phyloP scores from a whole-genome alignment of 2,329 filamentous ascomycete genomes.

The Zymoseptoria tritici region DNA sequence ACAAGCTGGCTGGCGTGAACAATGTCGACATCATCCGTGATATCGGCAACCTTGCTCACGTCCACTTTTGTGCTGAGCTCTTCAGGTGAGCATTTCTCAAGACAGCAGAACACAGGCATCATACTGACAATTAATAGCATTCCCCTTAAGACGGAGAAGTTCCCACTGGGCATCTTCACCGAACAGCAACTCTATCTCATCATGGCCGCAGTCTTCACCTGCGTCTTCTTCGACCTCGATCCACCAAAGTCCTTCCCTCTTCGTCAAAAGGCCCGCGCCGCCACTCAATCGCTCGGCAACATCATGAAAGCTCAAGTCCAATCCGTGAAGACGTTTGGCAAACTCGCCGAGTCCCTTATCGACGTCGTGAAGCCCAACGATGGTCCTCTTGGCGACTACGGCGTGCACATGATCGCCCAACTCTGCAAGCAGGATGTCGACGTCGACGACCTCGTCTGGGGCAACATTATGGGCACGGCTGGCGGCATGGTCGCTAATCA shows the following conservation, averaged over 20 bases:
- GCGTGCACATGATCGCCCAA: conserved; percentile 48
- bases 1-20: conserved; percentile 38
- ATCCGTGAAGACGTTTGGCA: conserved; percentile 34
- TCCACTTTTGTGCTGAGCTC: conserved; percentile 48
- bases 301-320: conserved; percentile 44
- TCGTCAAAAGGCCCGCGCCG: conserved; percentile 41
- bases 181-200: conserved; percentile 49
- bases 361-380: conserved; percentile 31
- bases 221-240: conserved; percentile 50
- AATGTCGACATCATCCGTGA: conserved; percentile 45
- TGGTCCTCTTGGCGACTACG: conserved; percentile 45
- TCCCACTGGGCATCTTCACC: conserved; percentile 45
- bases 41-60: conserved; percentile 47
- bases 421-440: conserved; percentile 40
- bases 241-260: conserved; percentile 46
- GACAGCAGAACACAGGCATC: neutral
- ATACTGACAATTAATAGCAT: conserved; percentile 29
- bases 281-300: conserved; percentile 44
- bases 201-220: conserved; percentile 46
- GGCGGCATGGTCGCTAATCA: conserved; percentile 51
- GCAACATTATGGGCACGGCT: conserved; percentile 51
- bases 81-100: conserved; percentile 29
- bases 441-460: conserved; percentile 47
- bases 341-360: conserved; percentile 36
- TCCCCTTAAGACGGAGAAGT: conserved; percentile 47